phyloP scores from a whole-genome alignment of 2,329 filamentous ascomycete species.

The Monosporascus cannonballus region DNA sequence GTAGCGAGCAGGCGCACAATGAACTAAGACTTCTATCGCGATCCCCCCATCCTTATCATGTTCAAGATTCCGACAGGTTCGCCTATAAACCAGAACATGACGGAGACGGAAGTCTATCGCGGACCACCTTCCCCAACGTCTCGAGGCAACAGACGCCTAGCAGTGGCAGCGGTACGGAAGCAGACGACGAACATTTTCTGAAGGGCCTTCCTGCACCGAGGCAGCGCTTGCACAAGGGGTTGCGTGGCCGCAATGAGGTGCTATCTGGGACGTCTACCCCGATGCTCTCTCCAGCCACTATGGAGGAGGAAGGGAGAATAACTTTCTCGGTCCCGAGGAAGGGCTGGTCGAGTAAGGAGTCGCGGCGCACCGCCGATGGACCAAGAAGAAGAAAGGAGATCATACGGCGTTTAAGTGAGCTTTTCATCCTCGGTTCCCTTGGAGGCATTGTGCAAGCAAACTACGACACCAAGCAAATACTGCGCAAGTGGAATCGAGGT shows the following conservation, averaged over 20 bases:
- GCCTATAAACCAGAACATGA: constrained; percentile 12
- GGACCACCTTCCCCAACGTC: constrained; percentile 24
- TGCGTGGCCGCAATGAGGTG: constrained; percentile 55
- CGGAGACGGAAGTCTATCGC: constrained; percentile 16
- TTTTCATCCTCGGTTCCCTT: constrained; percentile 43
- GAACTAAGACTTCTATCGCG: constrained; percentile 47
- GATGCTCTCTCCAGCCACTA: constrained; percentile 40
- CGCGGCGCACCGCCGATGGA: constrained; percentile 25
- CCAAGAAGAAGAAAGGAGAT: constrained; percentile 43
- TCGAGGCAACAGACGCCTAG: constrained; percentile 52
- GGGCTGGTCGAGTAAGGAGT: constrained; percentile 18
- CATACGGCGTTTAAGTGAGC: constrained; percentile 46
- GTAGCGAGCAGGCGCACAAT: constrained; percentile 29
- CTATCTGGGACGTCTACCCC: constrained; percentile 52
- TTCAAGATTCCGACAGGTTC: constrained; percentile 42
- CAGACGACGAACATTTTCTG: constrained; percentile 86
- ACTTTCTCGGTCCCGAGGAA: constrained; percentile 14
- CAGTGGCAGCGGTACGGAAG: constrained; percentile 90
- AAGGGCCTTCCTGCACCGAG: constrained; percentile 79
- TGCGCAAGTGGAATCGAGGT: constrained; percentile 46
- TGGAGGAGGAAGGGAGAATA: constrained; percentile 34
- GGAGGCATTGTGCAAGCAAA: constrained; percentile 44
- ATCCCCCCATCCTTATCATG: constrained; percentile 64
- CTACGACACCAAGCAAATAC: constrained; percentile 36
- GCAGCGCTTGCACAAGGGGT: constrained; percentile 67